These are phyloP conservation scores for Ogataea paradorogensis DNA, from an alignment of 805 yeast genomes.

Conservation along the genomic window DNA sequence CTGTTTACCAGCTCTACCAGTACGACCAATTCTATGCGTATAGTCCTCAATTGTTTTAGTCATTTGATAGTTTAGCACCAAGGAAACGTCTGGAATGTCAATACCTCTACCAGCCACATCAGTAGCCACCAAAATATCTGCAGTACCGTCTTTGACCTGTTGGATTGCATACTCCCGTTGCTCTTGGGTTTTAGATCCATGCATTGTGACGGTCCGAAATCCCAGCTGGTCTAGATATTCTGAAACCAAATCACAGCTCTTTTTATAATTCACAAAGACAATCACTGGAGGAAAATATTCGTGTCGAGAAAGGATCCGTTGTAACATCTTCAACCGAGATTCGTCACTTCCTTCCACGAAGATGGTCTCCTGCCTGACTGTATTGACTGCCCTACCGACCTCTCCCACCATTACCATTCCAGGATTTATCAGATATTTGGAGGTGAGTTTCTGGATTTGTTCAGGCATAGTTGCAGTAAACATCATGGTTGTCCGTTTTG, in stretches of 20 bases:
- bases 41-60: slow-evolving; percentile 74
- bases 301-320: slow-evolving; percentile 33
- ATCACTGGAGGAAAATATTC: slow-evolving; percentile 58
- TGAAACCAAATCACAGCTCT: slow-evolving; percentile 65
- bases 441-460: slow-evolving; percentile 62
- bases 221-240: slow-evolving; percentile 46
- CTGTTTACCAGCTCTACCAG: slow-evolving; percentile 87
- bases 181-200: slow-evolving; percentile 84
- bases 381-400: slow-evolving; percentile 60
- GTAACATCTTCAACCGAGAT: slow-evolving; percentile 43
- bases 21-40: slow-evolving; percentile 91
- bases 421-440: slow-evolving; percentile 59
- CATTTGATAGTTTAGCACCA: slow-evolving; percentile 88
- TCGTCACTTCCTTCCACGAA: slow-evolving; percentile 43
- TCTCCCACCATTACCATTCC: slow-evolving; percentile 66
- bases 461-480: slow-evolving; percentile 92
- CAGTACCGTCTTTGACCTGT: slow-evolving; percentile 52
- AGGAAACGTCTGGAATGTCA: slow-evolving; percentile 81
- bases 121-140: slow-evolving; percentile 77
- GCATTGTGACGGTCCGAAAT: slow-evolving; percentile 59
- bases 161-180: slow-evolving; percentile 77
- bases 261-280: slow-evolving; percentile 76
- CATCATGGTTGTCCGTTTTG: slow-evolving; percentile 73
- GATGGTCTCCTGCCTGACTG: slow-evolving; percentile 68
- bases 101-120: slow-evolving; percentile 96